Conservation (phyloP, 2,329 filamentous ascomycete species). For the Elsinoe batatas region DNA sequence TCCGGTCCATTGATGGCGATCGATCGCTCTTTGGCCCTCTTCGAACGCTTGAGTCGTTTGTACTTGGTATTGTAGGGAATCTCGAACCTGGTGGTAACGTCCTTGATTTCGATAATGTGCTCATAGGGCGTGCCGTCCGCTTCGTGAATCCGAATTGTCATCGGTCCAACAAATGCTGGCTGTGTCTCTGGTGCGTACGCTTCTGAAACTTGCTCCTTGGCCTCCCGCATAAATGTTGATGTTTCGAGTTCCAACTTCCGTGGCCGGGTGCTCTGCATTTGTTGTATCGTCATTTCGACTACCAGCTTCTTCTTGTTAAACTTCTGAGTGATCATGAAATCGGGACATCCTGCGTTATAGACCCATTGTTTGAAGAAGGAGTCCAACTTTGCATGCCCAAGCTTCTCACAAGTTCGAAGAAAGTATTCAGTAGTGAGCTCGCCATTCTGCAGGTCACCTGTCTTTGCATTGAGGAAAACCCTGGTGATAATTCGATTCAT, state of each 20-base stretch:
- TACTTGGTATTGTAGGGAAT: conserved; percentile 99
- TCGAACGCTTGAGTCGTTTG: conserved; percentile 85
- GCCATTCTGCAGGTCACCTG: conserved; percentile 61
- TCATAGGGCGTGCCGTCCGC: conserved; percentile 97
- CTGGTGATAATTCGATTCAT: conserved; percentile 77
- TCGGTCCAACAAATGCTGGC: conserved; percentile 82
- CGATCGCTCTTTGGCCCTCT: conserved; percentile 68
- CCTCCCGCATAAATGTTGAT: conserved; percentile 69
- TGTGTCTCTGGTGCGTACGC: conserved; percentile 50
- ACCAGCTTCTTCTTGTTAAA: conserved; percentile 98
- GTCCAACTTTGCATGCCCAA: conserved; percentile 77
- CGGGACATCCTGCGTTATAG: conserved; percentile 74
- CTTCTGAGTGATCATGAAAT: conserved; percentile 72
- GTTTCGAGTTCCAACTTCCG: conserved; percentile 54
- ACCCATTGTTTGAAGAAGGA: conserved; percentile 94
- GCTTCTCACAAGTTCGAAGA: conserved; percentile 74
- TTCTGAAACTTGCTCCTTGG: conserved; percentile 68
- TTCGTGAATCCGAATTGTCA: conserved; percentile 97
- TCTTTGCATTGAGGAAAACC: conserved; percentile 77
- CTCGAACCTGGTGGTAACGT: conserved; percentile 74
- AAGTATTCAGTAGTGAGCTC: conserved; percentile 69
- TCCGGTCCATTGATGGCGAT: conserved; percentile 46
- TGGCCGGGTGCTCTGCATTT: conserved; percentile 55
- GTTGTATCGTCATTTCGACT: conserved; percentile 81
- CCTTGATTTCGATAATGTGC: conserved; percentile 91